These are phyloP conservation scores for Ramalina intermedia DNA, from an alignment of 495 filamentous ascomycete genomes.

Conservation along the genomic window DNA sequence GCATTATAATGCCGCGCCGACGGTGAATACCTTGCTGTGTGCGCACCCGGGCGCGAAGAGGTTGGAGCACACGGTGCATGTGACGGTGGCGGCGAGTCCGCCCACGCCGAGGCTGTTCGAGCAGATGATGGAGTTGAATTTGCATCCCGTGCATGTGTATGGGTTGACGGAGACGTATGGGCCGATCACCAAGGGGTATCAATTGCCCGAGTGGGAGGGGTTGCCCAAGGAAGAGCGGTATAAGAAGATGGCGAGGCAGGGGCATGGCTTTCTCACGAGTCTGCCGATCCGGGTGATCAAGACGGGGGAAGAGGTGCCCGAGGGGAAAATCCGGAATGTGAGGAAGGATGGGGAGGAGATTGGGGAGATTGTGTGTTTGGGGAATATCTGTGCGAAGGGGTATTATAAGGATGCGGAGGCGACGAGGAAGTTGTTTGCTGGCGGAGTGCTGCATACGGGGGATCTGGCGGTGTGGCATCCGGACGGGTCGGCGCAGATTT, in stretches of 20 bases:
- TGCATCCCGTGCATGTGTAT: constrained; percentile 88
- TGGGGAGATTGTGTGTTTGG: constrained; percentile 79
- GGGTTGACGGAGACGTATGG: constrained; percentile 94
- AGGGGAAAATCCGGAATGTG: constrained; percentile 61
- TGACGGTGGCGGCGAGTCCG: constrained; percentile 86
- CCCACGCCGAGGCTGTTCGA: constrained; percentile 82
- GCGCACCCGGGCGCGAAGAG: constrained; percentile 52
- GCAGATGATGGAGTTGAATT: constrained; percentile 76
- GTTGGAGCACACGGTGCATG: constrained; percentile 58
- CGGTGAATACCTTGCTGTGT: constrained; percentile 89
- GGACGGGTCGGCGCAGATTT: constrained; percentile 80
- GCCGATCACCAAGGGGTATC: constrained; percentile 85
- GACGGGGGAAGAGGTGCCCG: constrained; percentile 40
- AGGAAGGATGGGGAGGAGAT: constrained; percentile 71
- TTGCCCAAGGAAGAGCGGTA: constrained; percentile 60
- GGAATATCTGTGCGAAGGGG: constrained; percentile 83
- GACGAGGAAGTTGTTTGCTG: constrained; percentile 73
- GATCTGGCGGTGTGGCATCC: constrained; percentile 87
- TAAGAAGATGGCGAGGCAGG: constrained; percentile 73
- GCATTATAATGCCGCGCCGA: constrained; percentile 92
- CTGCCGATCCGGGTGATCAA: constrained; percentile 74
- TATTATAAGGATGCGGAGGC: constrained; percentile 87
- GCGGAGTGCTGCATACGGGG: constrained; percentile 76
- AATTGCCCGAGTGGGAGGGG: constrained; percentile 62
- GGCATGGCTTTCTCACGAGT: constrained; percentile 77